Base-by-base conservation (phyloP, 805 yeast species). In the Candida mattraensis region DNA sequence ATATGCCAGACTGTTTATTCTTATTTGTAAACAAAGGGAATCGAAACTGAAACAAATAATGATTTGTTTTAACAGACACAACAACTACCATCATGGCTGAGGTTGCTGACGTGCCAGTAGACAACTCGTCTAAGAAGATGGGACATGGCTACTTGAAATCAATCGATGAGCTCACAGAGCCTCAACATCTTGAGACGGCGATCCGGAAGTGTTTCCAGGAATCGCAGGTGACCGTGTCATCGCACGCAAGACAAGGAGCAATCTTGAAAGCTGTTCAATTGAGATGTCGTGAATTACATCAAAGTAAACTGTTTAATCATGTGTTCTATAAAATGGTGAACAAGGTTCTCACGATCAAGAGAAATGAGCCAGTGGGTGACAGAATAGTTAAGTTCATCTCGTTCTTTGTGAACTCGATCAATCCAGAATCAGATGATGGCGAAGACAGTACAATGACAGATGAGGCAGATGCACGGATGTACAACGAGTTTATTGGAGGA, bases 131-230 rank as follows among this genome's bases (percentile, higher is more conserved):
- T 8, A 28, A 35, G 29, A 32, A 26, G 22, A 7, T 16, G 25
- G 23, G 11, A 20, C 23, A 20, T 12, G 31, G 35, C 7, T 35
- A 37, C 11, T 28, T 44, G 10, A 40, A 35, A 12, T 36, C 48
- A 6, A 23, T 48, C 12, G 19, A 36, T 6, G 45, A 44, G 13
- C 23, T 48, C 16, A 30, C 33, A 7, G 35, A 33, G 21, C 35
- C 42, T 9, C 64, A 61, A 18, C 70, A 66, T 38, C 59, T 76
- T 18, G 63, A 64, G 23, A 36, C 42, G 8, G 76, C 83, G 3
- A 64, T 82, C 49, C 78, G 84, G 1, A 78, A 73, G 38, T 78
- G 80, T 3, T 88, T 88, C 53, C 91, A 84, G 52, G 91, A 82
- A 38, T 85, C 93, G 0, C 97, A 88, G 53, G 45, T 62, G 15